phyloP scores from a whole-genome alignment of 495 filamentous ascomycete species.

The Jackrogersella minutella region DNA sequence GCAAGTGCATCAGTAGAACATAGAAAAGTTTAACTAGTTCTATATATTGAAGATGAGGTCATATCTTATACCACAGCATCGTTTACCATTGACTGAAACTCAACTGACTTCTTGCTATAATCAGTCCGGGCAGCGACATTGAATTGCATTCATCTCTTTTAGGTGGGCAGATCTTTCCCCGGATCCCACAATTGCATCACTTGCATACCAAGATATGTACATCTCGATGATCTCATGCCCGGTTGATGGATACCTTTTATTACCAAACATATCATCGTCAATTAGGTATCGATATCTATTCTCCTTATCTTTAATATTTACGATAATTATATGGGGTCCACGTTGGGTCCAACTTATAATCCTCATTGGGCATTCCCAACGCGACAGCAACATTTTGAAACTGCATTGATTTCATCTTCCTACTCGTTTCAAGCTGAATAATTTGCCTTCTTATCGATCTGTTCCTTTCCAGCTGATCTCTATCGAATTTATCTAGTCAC shows the following conservation, averaged over 20 bases:
- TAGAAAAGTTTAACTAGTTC: no score
- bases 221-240: slow-evolving; percentile 14
- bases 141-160: slow-evolving; percentile 7
- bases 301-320: background rate
- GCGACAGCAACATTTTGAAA: background rate
- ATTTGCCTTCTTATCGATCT: background rate
- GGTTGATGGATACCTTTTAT: slow-evolving; percentile 19
- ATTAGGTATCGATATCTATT: background rate
- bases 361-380: background rate
- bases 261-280: background rate
- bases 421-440: background rate
- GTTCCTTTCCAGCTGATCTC: background rate
- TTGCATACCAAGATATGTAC: slow-evolving; percentile 29
- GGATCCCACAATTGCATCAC: slow-evolving; percentile 40
- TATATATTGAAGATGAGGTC: no score
- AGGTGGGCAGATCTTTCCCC: slow-evolving; percentile 23
- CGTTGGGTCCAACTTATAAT: no score
- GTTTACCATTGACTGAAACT: background rate
- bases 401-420: background rate
- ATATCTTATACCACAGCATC: no score
- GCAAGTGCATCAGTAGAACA: no score
- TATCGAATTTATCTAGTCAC: background rate
- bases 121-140: slow-evolving; percentile 9
- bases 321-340: no score
- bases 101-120: background rate